These are phyloP conservation scores for Penicillium sp. DNA, from an alignment of 2,329 filamentous ascomycete species.

Conservation along the genomic window DNA sequence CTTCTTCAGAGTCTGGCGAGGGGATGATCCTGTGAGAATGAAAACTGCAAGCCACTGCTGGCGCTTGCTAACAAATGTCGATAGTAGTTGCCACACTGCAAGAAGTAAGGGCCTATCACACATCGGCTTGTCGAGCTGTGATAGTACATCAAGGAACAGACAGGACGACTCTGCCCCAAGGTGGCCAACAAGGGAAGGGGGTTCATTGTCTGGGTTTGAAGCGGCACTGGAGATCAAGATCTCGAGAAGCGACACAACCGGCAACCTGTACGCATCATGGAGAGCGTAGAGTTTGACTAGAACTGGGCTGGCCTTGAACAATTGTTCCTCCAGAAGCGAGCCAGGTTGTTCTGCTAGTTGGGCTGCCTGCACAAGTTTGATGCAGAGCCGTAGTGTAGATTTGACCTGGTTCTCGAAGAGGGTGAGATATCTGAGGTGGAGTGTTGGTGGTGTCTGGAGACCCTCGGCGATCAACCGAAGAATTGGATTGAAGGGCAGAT, in stretches of 20 bases:
- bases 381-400: conserved; percentile 64
- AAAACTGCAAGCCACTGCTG: conserved; percentile 97
- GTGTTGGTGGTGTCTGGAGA: conserved; percentile 59
- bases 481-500: conserved; percentile 74
- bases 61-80: conserved; percentile 78
- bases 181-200: conserved; percentile 90
- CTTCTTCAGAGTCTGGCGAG: conserved; percentile 66
- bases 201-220: conserved; percentile 63
- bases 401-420: conserved; percentile 62
- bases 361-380: conserved; percentile 68
- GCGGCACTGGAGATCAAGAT: conserved; percentile 69
- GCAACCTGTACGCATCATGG: conserved; percentile 63
- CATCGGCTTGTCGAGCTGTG: conserved; percentile 73
- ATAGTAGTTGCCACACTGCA: conserved; percentile 79
- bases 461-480: conserved; percentile 66
- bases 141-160: conserved; percentile 76
- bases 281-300: conserved; percentile 73
- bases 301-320: conserved; percentile 77
- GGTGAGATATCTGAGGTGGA: conserved; percentile 56
- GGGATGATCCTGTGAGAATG: conserved; percentile 81
- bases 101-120: conserved; percentile 63
- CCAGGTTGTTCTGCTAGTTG: conserved; percentile 62
- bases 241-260: conserved; percentile 68
- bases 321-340: conserved; percentile 68
- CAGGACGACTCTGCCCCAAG: conserved; percentile 79